phyloP scores from a whole-genome alignment of 805 yeast species.

The Ogataea naganishii region DNA sequence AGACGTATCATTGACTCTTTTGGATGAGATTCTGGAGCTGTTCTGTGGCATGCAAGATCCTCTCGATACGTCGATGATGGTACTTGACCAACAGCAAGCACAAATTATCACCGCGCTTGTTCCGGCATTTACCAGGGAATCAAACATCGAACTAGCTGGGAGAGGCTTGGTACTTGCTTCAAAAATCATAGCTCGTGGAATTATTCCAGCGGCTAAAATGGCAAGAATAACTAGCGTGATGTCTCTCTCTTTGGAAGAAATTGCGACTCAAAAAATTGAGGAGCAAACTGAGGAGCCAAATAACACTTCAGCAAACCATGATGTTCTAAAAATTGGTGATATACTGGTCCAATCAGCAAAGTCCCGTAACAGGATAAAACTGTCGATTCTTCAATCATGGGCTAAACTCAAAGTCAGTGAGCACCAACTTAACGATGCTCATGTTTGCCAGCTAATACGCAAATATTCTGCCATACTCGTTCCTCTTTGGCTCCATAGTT shows the following conservation, averaged over 20 bases:
- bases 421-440: slow-evolving; percentile 25
- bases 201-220: slow-evolving; percentile 40
- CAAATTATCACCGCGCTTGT: slow-evolving; percentile 84
- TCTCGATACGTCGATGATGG: slow-evolving; percentile 56
- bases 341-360: slow-evolving; percentile 35
- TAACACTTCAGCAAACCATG: slow-evolving; percentile 20
- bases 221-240: slow-evolving; percentile 56
- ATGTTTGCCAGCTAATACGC: slow-evolving; percentile 39
- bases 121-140: slow-evolving; percentile 73
- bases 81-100: slow-evolving; percentile 89
- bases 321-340: slow-evolving; percentile 45
- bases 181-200: slow-evolving; percentile 56
- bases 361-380: slow-evolving; percentile 45
- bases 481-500: slow-evolving; percentile 71
- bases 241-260: slow-evolving; percentile 57
- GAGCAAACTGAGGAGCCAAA: slow-evolving; percentile 13
- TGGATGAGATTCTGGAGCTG: slow-evolving; percentile 52
- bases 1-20: slow-evolving; percentile 53
- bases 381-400: slow-evolving; percentile 66
- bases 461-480: slow-evolving; percentile 53
- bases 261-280: slow-evolving; percentile 21
- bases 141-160: slow-evolving; percentile 65
- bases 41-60: slow-evolving; percentile 64
- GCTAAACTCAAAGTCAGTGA: slow-evolving; percentile 41
- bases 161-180: slow-evolving; percentile 75